phyloP scores from a whole-genome alignment of 352 stramenopile species.

The Phytophthora meadii region DNA sequence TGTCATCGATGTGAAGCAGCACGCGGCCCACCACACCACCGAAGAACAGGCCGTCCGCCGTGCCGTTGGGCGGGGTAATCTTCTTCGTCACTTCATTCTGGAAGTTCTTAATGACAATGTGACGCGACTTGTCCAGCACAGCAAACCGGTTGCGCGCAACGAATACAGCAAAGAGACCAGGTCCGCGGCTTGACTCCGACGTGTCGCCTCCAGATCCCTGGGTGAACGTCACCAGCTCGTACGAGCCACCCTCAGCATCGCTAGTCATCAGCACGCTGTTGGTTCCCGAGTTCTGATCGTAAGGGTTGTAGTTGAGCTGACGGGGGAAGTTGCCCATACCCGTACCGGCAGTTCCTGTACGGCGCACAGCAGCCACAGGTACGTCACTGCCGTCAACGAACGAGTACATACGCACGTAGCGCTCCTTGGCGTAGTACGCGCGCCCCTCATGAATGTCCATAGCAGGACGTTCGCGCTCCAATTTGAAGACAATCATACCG shows the following conservation, averaged over 20 bases:
- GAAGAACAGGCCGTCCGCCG: slow-evolving; percentile 96
- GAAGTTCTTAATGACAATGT: slow-evolving; percentile 99
- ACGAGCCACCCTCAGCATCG: slow-evolving; percentile 96
- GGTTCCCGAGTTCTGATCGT: slow-evolving; percentile 91
- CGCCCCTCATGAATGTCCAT: slow-evolving; percentile 89
- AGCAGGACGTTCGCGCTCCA: slow-evolving; percentile 96
- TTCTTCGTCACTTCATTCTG: slow-evolving; percentile 99
- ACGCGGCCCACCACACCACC: slow-evolving; percentile 97
- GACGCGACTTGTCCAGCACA: slow-evolving; percentile 96
- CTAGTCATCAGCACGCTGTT: slow-evolving; percentile 94
- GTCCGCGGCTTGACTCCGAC: slow-evolving; percentile 94
- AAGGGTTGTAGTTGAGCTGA: slow-evolving; percentile 96
- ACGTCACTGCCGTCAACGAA: slow-evolving; percentile 87
- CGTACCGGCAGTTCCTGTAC: slow-evolving; percentile 69
- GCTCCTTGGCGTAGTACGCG: slow-evolving; percentile 98
- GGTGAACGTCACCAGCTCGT: slow-evolving; percentile 97
- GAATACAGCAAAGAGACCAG: slow-evolving; percentile 97
- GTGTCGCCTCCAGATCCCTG: slow-evolving; percentile 77
- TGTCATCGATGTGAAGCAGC: slow-evolving; percentile 96
- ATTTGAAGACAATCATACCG: slow-evolving; percentile 99
- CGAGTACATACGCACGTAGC: slow-evolving; percentile 98
- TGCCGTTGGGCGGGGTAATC: slow-evolving; percentile 95
- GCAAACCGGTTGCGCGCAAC: slow-evolving; percentile 98
- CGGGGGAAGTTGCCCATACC: slow-evolving; percentile 94
- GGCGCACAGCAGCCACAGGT: slow-evolving; percentile 74